phyloP scores from a whole-genome alignment of 225 moss, liverwort and hornwort genomes.

The Anthoceros angustus region DNA sequence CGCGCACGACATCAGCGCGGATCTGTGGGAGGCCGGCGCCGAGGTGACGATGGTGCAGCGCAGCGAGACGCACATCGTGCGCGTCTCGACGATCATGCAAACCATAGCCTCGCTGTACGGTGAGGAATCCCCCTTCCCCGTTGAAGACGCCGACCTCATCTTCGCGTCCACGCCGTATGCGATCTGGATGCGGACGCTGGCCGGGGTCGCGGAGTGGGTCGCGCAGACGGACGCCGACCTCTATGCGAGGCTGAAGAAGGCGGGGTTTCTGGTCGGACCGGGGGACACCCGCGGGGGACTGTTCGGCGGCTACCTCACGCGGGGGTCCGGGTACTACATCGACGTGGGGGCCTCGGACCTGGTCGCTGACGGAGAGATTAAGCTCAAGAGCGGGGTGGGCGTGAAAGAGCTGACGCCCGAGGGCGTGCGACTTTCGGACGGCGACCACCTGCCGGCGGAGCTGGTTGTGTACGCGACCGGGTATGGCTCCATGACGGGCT shows the following conservation, averaged over 20 bases:
- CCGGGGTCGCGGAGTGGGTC: constrained; percentile 4
- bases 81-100: neutral
- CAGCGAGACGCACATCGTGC: constrained; percentile 10
- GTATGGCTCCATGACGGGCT: constrained; percentile 10
- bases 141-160: constrained; percentile 6
- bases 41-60: constrained; percentile 18
- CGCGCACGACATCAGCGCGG: constrained; percentile 13
- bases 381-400: constrained; percentile 9
- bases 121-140: constrained; percentile 7
- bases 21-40: constrained; percentile 12
- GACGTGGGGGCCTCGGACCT: constrained; percentile 18
- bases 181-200: neutral
- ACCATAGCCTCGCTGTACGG: constrained; percentile 4
- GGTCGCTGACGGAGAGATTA: constrained; percentile 9
- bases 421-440: constrained; percentile 6
- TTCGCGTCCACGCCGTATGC: constrained; percentile 11
- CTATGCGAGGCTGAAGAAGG: constrained; percentile 8
- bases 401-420: constrained; percentile 8
- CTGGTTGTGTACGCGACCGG: constrained; percentile 13
- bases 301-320: constrained; percentile 7
- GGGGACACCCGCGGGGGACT: constrained; percentile 11
- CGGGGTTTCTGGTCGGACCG: constrained; percentile 9
- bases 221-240: constrained; percentile 8
- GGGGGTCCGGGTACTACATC: constrained; percentile 14
- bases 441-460: constrained; percentile 10